Evolutionary conservation across 2,329 filamentous ascomycete genomes (phyloP), one percentile per base, ranked within the genome.

Genomic region (Colletotrichum cereale): DNA sequence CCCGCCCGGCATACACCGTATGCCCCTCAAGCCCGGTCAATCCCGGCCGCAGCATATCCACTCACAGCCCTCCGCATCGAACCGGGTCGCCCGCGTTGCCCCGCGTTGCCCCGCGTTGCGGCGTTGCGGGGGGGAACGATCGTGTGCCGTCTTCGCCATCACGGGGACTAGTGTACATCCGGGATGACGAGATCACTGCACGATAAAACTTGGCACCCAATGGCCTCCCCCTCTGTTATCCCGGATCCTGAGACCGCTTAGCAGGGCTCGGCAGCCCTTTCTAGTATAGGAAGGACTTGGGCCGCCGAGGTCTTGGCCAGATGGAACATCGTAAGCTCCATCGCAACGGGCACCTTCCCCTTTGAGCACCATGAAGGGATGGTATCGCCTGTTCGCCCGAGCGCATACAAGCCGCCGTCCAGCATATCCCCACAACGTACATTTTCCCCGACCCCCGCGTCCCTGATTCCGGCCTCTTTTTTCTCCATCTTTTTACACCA

Each of bases 321-420:
- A 60, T 40, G 14, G 34, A 58, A 16, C 56, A 26, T 52, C 44
- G 58, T 31, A 44, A 66, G 48, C 36, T 60, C 67, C 67, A 66
- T 60, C 47, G 14, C 56, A 40, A 48, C 14, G 21, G 55, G n/a
- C 47, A 70, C 67, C 67, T 70, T 70, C 47, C 67, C 58, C 16
- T 47, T 70, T n/a, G 26, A 66, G 8, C 55, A 47, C 34, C 2
- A 10, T 12, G 7, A 12, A 48, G 11, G 58, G 16, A 14, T 18
- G 10, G 21, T 16, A 34, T 26, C 40, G 47, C 2, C 10, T 34
- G 55, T 29, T 29, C 40, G 12, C n/a, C n/a, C 36, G 36, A 10
- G 3, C 7, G 36, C 36, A 38, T 38, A 38, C 3, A 52, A 58
- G 52, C 50, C 24, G 16, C 10, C 34, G 42, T 31, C 18, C 12